Evolutionary conservation across 345 rosid genomes (phyloP).

Genomic region (Eucalyptus decipiens): DNA sequence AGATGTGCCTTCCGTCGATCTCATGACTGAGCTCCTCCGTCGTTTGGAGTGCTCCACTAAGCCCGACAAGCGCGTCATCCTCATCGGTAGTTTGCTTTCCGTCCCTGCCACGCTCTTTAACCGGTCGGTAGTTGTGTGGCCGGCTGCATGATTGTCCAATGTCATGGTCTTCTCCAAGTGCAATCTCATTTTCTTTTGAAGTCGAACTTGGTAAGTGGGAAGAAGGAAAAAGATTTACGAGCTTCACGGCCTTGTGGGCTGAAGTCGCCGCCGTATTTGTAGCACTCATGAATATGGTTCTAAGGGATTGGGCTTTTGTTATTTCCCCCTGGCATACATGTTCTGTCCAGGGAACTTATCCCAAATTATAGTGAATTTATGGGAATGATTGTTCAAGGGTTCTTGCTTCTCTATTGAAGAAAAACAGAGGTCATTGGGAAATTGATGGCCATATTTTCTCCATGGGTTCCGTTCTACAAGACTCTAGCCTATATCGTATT

Average conservation of each 20-base stretch:
- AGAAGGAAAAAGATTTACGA: background rate
- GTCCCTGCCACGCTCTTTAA: background rate
- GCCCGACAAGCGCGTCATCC: conserved; percentile 90
- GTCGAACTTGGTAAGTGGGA: background rate
- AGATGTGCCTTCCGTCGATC: conserved; percentile 68
- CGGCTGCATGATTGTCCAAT: background rate
- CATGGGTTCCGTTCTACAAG: background rate
- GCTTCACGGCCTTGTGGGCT: background rate
- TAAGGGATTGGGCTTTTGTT: background rate
- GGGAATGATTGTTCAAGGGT: background rate
- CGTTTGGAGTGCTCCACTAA: conserved; percentile 85
- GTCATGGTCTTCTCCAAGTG: background rate
- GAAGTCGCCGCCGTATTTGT: background rate
- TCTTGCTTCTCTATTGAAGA: background rate
- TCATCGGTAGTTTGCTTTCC: conserved; percentile 42
- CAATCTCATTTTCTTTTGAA: background rate
- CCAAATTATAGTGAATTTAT: background rate
- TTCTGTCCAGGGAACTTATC: background rate
- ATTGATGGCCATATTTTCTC: background rate
- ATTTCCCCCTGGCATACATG: background rate
- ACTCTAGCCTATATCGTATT: background rate
- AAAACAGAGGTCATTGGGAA: background rate
- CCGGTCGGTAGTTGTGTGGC: background rate
- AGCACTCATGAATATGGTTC: background rate
- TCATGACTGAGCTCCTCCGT: conserved; percentile 90